Base-by-base conservation (phyloP, 148 eudicot species). In the Rhododendron henanense region DNA sequence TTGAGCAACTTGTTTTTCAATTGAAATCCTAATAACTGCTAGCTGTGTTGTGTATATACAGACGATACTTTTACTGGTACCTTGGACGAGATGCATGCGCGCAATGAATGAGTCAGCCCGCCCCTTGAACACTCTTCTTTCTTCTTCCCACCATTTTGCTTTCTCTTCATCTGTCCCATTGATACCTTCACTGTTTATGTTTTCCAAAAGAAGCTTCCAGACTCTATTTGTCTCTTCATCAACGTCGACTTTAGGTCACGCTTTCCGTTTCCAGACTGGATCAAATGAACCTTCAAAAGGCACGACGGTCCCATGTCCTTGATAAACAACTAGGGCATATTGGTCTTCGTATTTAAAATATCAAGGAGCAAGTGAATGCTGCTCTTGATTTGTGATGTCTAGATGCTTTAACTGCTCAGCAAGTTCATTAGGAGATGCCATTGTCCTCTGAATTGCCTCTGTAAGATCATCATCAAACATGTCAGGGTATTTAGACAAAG, bases 1-100 rank as follows among this genome's bases (percentile, higher is more conserved):
- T 11, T 25, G 74, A 28, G 75, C 16, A 28, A 13, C 75, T 69
- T 69, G 75, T 31, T 31, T 28, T 28, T 31, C 37, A 11, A 69
- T 69, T 69, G 73, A 69, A 28, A 69, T 69, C 37, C 37, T 31
- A 69, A 1, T 25, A 69, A 69, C 75, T 69, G 75, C 75, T 4
- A 69, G 75, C 18, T 28, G 28, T 11, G 75, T 3, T 67, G 37
- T 3, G 3, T 69, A 13, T 28, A 14, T 69, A 11, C 5, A 10
- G 18, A 69, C 28, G 75, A 69, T 69, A 69, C 16, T 69, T 28
- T 28, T 69, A 28, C 33, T 28, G 75, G 37, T 95, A 97, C 99
- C 99, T 97, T 95, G 99, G 69, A 97, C 97, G 84, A 94, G 96
- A 90, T 93, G 97, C 99, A 97, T 97, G 87, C 98, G 96, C 79